phyloP scores from a whole-genome alignment of 805 yeast species.

The Ogataea henricii region DNA sequence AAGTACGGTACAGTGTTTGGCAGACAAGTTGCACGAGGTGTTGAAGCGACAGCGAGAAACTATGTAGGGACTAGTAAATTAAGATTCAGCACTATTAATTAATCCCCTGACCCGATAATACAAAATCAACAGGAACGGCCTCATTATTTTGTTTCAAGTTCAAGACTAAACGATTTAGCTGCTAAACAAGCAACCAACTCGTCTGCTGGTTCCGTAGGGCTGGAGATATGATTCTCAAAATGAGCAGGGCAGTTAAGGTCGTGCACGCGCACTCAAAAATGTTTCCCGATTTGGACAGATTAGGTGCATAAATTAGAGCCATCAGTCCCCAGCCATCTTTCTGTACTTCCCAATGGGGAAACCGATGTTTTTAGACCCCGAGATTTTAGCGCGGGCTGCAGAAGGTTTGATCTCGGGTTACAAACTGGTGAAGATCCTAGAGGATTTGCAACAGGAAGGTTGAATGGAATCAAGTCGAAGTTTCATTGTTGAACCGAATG shows the following conservation, averaged over 20 bases:
- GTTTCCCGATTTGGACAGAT: constrained; percentile 3
- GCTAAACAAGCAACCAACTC: neutral
- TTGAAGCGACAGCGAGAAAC: too few relatives aligned
- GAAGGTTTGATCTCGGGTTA: neutral
- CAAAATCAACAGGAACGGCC: neutral
- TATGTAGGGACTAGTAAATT: too few relatives aligned
- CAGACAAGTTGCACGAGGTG: too few relatives aligned
- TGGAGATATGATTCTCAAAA: neutral
- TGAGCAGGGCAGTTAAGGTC: neutral
- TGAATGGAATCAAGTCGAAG: neutral
- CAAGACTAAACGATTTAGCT: neutral
- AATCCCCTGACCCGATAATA: neutral
- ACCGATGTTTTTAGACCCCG: constrained; percentile 1
- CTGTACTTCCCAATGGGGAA: neutral
- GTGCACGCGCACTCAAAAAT: neutral
- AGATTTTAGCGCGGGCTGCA: neutral
- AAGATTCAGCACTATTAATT: too few relatives aligned
- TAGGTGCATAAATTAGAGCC: neutral
- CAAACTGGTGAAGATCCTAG: neutral
- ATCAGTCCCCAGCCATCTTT: constrained; percentile 6
- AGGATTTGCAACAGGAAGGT: neutral
- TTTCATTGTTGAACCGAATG: neutral
- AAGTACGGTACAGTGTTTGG: too few relatives aligned
- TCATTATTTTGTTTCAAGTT: neutral
- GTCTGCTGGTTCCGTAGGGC: neutral